These are phyloP conservation scores for Yamadazyma laniorum DNA, from an alignment of 805 yeast genomes.

Conservation along the genomic window DNA sequence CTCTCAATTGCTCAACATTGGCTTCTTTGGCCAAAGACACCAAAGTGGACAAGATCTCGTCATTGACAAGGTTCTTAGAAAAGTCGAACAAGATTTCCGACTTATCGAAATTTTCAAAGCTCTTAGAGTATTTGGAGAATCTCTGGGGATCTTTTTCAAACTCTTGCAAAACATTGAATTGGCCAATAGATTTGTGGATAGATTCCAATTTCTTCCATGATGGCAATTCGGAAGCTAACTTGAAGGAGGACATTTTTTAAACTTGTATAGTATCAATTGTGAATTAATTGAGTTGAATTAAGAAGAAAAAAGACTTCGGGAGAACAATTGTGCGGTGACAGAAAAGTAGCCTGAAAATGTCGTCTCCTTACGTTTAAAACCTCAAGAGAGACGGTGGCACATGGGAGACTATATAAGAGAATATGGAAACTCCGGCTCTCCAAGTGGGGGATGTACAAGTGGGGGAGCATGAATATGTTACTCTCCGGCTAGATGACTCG, in stretches of 20 bases:
- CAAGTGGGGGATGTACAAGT: too few species aligned
- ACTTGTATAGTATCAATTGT: too few species aligned
- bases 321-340: too few species aligned
- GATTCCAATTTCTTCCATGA: conserved; percentile 80
- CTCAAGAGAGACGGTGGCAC: too few species aligned
- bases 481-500: too few species aligned
- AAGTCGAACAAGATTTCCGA: conserved; percentile 90
- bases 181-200: conserved; percentile 69
- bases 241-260: conserved; percentile 10
- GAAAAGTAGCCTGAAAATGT: too few species aligned
- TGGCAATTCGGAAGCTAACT: conserved; percentile 62
- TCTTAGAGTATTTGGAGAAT: conserved; percentile 71
- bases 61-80: conserved; percentile 91
- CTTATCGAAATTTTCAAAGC: conserved; percentile 81
- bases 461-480: too few species aligned
- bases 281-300: too few species aligned
- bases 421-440: too few species aligned
- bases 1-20: conserved; percentile 80
- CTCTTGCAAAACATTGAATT: conserved; percentile 71
- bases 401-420: too few species aligned
- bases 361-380: too few species aligned
- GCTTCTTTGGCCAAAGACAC: conserved; percentile 86
- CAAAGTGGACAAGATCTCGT: conserved; percentile 68
- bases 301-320: background rate
- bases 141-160: conserved; percentile 74